Percentiles rank a stretch among this genome's conserved stretches.
Evolutionary conservation across 208 protist species (phyloP).

Genomic region (Trypanosoma boissoni): DNA sequence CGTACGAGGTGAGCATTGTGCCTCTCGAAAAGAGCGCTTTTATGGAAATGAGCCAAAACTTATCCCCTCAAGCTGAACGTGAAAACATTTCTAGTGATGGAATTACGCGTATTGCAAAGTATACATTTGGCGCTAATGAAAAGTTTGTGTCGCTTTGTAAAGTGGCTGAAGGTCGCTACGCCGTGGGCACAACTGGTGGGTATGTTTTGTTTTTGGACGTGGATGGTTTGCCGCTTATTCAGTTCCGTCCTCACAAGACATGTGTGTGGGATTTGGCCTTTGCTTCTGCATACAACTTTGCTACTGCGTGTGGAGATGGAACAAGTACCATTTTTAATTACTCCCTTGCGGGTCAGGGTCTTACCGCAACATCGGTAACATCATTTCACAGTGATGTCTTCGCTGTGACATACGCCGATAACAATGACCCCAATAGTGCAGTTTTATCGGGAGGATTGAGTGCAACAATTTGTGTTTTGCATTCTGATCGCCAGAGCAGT

Average conservation of each 20-base stretch:
- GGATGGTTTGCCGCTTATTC: slow-evolving; percentile 83
- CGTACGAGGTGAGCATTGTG: slow-evolving; percentile 85
- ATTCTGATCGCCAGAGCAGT: slow-evolving; percentile 83
- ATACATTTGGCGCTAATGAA: slow-evolving; percentile 78
- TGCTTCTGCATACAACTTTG: slow-evolving; percentile 79
- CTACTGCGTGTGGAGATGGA: slow-evolving; percentile 84
- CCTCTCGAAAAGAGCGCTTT: slow-evolving; percentile 85
- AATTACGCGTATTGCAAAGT: slow-evolving; percentile 76
- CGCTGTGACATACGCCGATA: slow-evolving; percentile 77
- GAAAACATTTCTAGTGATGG: slow-evolving; percentile 50
- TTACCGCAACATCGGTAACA: slow-evolving; percentile 75
- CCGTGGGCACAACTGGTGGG: slow-evolving; percentile 84
- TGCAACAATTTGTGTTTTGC: slow-evolving; percentile 82
- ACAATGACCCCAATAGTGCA: slow-evolving; percentile 62
- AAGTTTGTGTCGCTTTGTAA: slow-evolving; percentile 89
- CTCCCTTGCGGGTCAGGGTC: slow-evolving; percentile 69
- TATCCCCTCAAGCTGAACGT: slow-evolving; percentile 41
- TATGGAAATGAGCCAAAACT: slow-evolving; percentile 84
- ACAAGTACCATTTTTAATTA: slow-evolving; percentile 89
- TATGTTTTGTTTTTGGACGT: slow-evolving; percentile 86
- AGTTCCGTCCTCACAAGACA: slow-evolving; percentile 86
- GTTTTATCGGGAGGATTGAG: slow-evolving; percentile 85
- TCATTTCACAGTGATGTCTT: slow-evolving; percentile 90
- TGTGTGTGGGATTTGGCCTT: slow-evolving; percentile 90
- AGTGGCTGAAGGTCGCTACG: slow-evolving; percentile 76